Base-by-base conservation (phyloP, 1,284 basidiomycete genomes). In the Ceratobasidium sp. region DNA sequence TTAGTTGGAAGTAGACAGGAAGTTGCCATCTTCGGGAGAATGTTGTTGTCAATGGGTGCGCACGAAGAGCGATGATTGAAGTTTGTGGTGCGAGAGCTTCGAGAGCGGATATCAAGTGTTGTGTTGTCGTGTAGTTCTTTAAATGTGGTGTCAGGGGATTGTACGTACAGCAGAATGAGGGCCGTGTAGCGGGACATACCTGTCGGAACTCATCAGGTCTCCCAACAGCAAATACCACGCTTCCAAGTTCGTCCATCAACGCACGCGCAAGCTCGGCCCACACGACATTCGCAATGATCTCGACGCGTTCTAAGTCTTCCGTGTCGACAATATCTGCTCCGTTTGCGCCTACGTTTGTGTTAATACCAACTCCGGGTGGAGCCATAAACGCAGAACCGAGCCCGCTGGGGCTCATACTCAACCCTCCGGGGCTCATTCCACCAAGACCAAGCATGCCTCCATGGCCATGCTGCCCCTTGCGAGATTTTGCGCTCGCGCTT, bases 1-100 rank as follows among this genome's bases (percentile, higher is more conserved):
- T 90, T 80, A 99, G 87, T 83, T 99, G 97, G 84, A 98, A 99
- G 84, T 99, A 99, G n/a, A 99, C 94, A 0, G 96, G 94, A 6
- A 99, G 88, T 83, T 99, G 97, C 97, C 97, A 99, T 56, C 96
- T 89, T 77, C 91, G 89, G 82, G 94, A 91, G 82, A 99, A 97
- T 0, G 91, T 84, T 7, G 83, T 81, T 84, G 93, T 97, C 3
- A 91, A 87, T 0, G 91, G 89, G 83, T 96, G 93, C 3, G 86
- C 82, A 5, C 95, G 90, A 89, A 97, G 91, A 0, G 87, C 87
- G 78, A 91, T 86, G 13, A 96, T 89, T 0, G 93, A 89, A 13
- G 89, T 84, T 0, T 94, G 95, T 0, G 96, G 95, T 0, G 95
- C 94, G 17, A 96, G 87, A 59, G 89, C 89, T 83, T 97, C 95